Base-by-base conservation (phyloP, 2,329 filamentous ascomycete genomes). In the Paraconiothyrium sp. region DNA sequence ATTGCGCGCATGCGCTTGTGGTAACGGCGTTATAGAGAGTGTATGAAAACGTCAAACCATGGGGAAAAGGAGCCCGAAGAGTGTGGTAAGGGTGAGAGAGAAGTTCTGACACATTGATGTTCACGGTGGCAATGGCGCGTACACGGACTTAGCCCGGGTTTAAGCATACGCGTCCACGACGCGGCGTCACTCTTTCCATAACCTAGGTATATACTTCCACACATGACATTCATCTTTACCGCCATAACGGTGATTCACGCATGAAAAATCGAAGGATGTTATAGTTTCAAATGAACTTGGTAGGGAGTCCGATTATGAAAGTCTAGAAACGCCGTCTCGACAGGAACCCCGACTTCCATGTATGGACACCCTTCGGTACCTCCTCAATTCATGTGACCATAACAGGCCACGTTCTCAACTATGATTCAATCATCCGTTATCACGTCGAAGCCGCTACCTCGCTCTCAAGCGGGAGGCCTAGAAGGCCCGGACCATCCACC, bases 111-210 rank as follows among this genome's bases (percentile, higher is more conserved):
- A n/a, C 41, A 11, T 37, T 6, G 10, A 22, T 30, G 35, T 8
- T n/a, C 16, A 20, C 11, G 32, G 50, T 30, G 39, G 37, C 51
- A 39, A 27, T 37, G 20, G 22, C 11, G 34, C 35, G 34, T 39
- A 20, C 46, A 9, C 51, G 51, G 51, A 54, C 51, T 32, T 43
- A 44, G 24, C 10, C 24, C 51, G 51, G 51, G 37, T 11, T 54
- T 54, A 54, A 54, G 37, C 10, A 20, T 20, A 30, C 37, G 51
- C 51, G 51, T 43, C 16, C 24, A 22, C 20, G 37, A 54, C 51
- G 37, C 51, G 37, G 51, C 24, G 51, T 54, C 51, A 44, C 24
- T 41, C 34, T 27, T 37, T 41, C 43, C 43, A 8, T 2, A 7
- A n/a, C n/a, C n/a, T n/a, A n/a, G n/a, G n/a, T 20, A 20, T 20